Evolutionary conservation across 768 basidiomycete genomes (phyloP).

Genomic region (Pleurotus salmoneostramineus): DNA sequence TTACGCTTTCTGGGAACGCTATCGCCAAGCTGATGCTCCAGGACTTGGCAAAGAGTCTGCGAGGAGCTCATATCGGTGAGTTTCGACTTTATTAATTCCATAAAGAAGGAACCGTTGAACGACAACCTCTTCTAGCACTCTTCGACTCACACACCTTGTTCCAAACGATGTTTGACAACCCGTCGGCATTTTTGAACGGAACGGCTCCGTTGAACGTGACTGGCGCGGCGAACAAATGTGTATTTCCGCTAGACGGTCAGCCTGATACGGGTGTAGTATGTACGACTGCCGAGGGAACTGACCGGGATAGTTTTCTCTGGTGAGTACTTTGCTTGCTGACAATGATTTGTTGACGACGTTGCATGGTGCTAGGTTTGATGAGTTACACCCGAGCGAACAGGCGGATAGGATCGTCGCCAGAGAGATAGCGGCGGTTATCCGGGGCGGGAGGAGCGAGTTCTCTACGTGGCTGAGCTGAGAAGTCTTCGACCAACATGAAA

Average conservation of each 20-base stretch:
- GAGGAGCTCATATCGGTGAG: conserved; percentile 42
- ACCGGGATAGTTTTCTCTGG: conserved; percentile 59
- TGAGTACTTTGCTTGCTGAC: conserved; percentile 32
- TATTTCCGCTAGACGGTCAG: conserved; percentile 25
- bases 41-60: conserved; percentile 25
- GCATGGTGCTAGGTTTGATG: conserved; percentile 38
- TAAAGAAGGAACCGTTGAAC: neutral
- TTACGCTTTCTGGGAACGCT: conserved; percentile 46
- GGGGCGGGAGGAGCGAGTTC: conserved; percentile 40
- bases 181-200: conserved; percentile 43
- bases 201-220: conserved; percentile 44
- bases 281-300: conserved; percentile 36
- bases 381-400: conserved; percentile 62
- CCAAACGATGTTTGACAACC: conserved; percentile 32
- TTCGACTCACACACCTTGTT: conserved; percentile 43
- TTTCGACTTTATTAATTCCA: neutral
- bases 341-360: neutral
- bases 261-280: conserved; percentile 21
- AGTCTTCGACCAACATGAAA: too few relatives aligned
- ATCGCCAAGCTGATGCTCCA: conserved; percentile 48
- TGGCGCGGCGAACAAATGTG: conserved; percentile 25
- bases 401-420: conserved; percentile 48
- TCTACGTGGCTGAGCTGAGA: conserved; percentile 45
- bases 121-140: conserved; percentile 19
- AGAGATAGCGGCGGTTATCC: conserved; percentile 45